Evolutionary conservation across 2,329 filamentous ascomycete species (phyloP).

Genomic region (Thermoascus crustaceus): DNA sequence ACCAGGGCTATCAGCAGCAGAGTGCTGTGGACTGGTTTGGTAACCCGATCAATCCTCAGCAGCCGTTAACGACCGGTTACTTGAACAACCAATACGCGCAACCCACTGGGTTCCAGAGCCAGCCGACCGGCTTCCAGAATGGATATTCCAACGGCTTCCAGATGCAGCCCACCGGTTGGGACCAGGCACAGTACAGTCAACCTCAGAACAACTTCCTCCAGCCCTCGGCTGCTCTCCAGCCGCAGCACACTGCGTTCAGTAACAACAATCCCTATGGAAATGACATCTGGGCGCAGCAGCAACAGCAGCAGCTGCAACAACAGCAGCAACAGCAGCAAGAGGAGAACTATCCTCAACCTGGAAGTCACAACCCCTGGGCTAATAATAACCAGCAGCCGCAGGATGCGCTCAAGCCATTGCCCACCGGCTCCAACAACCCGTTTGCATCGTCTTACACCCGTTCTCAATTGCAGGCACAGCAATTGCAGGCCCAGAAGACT

Average conservation of each 20-base stretch:
- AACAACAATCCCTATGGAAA: conserved; percentile 49
- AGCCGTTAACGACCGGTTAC: conserved; percentile 59
- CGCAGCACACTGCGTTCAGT: conserved; percentile 53
- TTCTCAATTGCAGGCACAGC: conserved; percentile 47
- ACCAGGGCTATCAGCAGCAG: conserved; percentile 96
- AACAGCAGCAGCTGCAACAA: conserved; percentile 31
- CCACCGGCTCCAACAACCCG: conserved; percentile 95
- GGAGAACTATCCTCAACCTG: conserved; percentile 60
- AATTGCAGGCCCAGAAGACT: conserved; percentile 41
- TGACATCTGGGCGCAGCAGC: conserved; percentile 44
- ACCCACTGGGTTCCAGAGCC: conserved; percentile 60
- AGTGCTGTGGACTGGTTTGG: conserved; percentile 95
- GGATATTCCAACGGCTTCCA: conserved; percentile 63
- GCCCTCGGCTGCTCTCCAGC: conserved; percentile 46
- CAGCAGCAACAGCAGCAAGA: conserved; percentile 46
- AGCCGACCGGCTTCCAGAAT: conserved; percentile 60
- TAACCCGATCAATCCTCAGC: conserved; percentile 78
- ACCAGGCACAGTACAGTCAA: conserved; percentile 44
- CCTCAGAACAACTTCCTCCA: conserved; percentile 38
- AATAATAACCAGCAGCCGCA: conserved; percentile 49
- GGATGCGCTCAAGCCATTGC: conserved; percentile 65
- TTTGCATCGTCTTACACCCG: conserved; percentile 68
- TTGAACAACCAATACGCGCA: conserved; percentile 65
- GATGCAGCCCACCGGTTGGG: conserved; percentile 61
- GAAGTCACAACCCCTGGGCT: conserved; percentile 93